Evolutionary conservation across 75 land plant genomes (phyloP), one percentile per base, ranked within the genome.

Genomic region (Pseudotsuga menziesii): DNA sequence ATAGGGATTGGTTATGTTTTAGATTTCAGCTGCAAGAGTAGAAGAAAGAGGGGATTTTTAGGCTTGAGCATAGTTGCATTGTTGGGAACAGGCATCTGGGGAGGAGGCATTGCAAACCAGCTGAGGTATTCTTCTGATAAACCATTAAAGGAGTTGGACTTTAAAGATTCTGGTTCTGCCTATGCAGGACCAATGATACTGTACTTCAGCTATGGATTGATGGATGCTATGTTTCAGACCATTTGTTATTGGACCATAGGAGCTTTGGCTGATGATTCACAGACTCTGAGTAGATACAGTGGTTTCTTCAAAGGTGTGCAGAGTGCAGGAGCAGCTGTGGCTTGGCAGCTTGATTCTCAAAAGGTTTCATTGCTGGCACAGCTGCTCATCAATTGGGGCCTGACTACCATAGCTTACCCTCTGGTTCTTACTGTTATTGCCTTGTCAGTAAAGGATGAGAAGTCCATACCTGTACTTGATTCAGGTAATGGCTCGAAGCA

Each of bases 361-460:
- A 36, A 62, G 52, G 16, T 58, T 0, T 73, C 81, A 2, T 78
- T 76, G 26, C 22, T 69, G 56, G 56, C 27, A 19, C 76, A 84
- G 79, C 25, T 84, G 58, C 22, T 84, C 41, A 35, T 78, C 73
- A 84, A 78, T 63, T 84, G 86, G 86, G 36, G 67, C 3, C 81
- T 80, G 32, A 63, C 62, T 52, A 58, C 52, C 13, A 56, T 75
- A 52, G 52, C 69, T 69, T 64, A 72, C 56, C 81, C 81, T 15
- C 70, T 80, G 76, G 59, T 90, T 61, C 62, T 56, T 3, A 3
- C 83, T 55, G 72, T 87, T 35, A 83, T 87, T 20, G 44, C 77
- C 20, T 60, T 85, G 61, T 89, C 89, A 29, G 88, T 90, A 36
- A 87, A 83, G 57, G 86, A 90, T 78, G 88, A n/a, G 7, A 32